Conservation (phyloP, 1,284 basidiomycete species). For the Malassezia slooffiae region DNA sequence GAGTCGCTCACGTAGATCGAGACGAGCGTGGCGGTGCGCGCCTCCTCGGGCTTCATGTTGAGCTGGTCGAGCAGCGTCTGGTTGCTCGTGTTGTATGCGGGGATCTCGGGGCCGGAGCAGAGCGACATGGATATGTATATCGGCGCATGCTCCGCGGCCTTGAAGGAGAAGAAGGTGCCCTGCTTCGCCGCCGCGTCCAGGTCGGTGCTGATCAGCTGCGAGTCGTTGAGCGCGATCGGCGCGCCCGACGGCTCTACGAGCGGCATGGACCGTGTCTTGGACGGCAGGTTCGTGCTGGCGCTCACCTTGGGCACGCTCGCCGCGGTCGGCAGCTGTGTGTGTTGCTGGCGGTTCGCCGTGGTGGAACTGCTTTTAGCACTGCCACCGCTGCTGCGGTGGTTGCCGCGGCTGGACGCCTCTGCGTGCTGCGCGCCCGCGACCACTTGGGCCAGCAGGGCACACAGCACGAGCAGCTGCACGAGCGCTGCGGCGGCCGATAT, state of each 20-base stretch:
- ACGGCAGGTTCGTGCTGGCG: constrained; percentile 7
- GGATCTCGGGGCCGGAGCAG: constrained; percentile 33
- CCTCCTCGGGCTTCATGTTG: constrained; percentile 19
- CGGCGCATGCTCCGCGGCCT: constrained; percentile 8
- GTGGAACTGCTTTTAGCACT: no score
- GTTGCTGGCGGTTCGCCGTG: no score
- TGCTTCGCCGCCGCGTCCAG: constrained; percentile 15
- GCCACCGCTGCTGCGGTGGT: no score
- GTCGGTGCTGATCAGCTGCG: constrained; percentile 17
- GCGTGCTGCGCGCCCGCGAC: no score
- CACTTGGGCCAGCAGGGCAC: no score
- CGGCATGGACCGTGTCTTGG: neutral
- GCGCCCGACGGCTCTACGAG: neutral
- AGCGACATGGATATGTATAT: constrained; percentile 33
- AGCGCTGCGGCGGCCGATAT: no score
- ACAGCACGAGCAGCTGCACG: no score
- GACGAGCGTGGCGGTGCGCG: constrained; percentile 24
- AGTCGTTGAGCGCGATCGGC: constrained; percentile 20
- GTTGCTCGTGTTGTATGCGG: constrained; percentile 36
- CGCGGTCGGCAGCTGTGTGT: constrained; percentile 7
- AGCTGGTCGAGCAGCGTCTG: constrained; percentile 20
- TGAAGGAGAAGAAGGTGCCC: constrained; percentile 29
- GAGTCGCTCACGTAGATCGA: constrained; percentile 29
- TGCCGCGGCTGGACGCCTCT: no score
- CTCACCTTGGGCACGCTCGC: constrained; percentile 3